Conservation (phyloP, 495 filamentous ascomycete genomes). For the Penicillium coffeae region DNA sequence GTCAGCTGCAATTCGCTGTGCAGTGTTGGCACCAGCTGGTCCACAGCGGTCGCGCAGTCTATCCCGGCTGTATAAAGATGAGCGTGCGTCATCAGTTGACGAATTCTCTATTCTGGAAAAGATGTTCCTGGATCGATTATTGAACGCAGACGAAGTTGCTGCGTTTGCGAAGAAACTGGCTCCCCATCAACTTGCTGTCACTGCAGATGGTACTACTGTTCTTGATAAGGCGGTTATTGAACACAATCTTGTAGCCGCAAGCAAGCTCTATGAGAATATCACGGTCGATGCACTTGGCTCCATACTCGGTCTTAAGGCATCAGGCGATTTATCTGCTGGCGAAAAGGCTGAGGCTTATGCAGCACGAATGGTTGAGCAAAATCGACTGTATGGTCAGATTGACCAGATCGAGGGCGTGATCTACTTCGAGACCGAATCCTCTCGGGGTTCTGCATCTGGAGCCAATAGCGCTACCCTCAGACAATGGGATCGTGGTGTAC, state of each 20-base stretch:
- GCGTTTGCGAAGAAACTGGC: slow-evolving; percentile 77
- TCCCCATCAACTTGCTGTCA: slow-evolving; percentile 85
- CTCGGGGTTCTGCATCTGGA: slow-evolving; percentile 49
- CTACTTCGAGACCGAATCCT: slow-evolving; percentile 66
- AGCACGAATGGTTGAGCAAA: slow-evolving; percentile 93
- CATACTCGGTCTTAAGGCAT: slow-evolving; percentile 61
- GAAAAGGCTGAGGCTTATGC: slow-evolving; percentile 89
- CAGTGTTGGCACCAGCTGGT: slow-evolving; percentile 89
- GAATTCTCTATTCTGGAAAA: slow-evolving; percentile 93
- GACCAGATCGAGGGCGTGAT: slow-evolving; percentile 92
- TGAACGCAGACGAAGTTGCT: slow-evolving; percentile 73
- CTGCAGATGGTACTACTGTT: slow-evolving; percentile 85
- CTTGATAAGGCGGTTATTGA: slow-evolving; percentile 93
- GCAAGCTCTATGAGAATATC: slow-evolving; percentile 87
- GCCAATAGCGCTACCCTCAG: slow-evolving; percentile 57
- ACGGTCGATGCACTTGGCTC: slow-evolving; percentile 69
- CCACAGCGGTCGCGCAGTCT: slow-evolving; percentile 76
- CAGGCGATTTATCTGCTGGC: slow-evolving; percentile 48
- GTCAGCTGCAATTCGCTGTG: slow-evolving; percentile 85
- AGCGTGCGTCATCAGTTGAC: slow-evolving; percentile 67
- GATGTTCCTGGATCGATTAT: slow-evolving; percentile 89
- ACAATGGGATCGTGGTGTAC: slow-evolving; percentile 85
- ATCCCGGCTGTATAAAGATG: slow-evolving; percentile 88
- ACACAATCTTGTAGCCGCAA: slow-evolving; percentile 86
- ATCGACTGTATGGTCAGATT: slow-evolving; percentile 77